A percentile compares a stretch with the other conserved stretches of the same genome.
These are phyloP conservation scores for Ophiocordyceps camponoti-saundersi DNA, from an alignment of 2,329 filamentous ascomycete genomes.

Conservation along the genomic window DNA sequence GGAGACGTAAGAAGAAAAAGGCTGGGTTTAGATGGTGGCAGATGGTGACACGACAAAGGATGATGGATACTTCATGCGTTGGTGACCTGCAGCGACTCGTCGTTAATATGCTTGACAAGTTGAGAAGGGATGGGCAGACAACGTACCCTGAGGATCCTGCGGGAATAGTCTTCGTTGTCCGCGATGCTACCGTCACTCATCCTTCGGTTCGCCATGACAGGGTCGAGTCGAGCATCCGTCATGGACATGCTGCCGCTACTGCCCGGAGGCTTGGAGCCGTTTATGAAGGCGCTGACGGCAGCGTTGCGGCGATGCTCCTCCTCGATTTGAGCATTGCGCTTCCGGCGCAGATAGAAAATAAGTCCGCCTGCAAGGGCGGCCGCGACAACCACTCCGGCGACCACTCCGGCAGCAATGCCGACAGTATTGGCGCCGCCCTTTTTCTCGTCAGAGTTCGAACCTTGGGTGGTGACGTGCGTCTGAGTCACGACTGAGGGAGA, in stretches of 20 bases:
- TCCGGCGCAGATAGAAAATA: slow-evolving; percentile 60
- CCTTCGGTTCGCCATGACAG: slow-evolving; percentile 66
- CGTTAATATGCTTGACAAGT: background rate
- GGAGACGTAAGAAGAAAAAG: slow-evolving; percentile 14
- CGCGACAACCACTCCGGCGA: slow-evolving; percentile 62
- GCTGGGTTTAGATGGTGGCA: slow-evolving; percentile 6
- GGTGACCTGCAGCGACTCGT: slow-evolving; percentile 26
- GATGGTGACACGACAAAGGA: slow-evolving; percentile 4
- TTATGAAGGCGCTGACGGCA: slow-evolving; percentile 61
- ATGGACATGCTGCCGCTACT: slow-evolving; percentile 52
- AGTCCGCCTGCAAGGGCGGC: slow-evolving; percentile 48
- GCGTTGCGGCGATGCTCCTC: slow-evolving; percentile 72
- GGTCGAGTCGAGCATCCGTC: slow-evolving; percentile 73
- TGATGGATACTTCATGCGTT: slow-evolving; percentile 36
- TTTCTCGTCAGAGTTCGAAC: slow-evolving; percentile 7
- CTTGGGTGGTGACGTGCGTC: slow-evolving; percentile 5
- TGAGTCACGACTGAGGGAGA: slow-evolving; percentile 5
- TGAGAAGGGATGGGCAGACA: slow-evolving; percentile 7
- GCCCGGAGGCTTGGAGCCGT: slow-evolving; percentile 41
- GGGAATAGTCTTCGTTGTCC: slow-evolving; percentile 92
- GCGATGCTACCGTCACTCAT: slow-evolving; percentile 93
- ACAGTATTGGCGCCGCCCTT: slow-evolving; percentile 47
- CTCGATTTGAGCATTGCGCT: slow-evolving; percentile 60
- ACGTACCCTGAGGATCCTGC: slow-evolving; percentile 87
- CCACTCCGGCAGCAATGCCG: slow-evolving; percentile 74